Conservation (phyloP, 371 early-diverging fungal genomes). For the Circinella umbellata region DNA sequence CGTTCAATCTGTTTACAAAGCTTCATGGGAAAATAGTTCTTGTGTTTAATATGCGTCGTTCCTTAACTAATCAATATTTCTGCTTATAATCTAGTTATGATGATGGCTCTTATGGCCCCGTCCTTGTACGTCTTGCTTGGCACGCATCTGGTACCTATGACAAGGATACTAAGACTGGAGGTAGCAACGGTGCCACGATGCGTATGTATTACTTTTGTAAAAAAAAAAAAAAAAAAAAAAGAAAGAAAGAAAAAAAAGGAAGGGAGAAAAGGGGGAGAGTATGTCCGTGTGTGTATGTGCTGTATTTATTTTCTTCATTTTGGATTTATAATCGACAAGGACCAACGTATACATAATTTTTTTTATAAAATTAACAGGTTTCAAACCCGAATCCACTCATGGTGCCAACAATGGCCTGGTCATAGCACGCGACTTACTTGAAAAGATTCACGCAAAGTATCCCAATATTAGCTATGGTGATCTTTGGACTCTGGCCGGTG, state of each 20-base stretch:
- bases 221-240: not conserved
- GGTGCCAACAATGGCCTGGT: slow-evolving; percentile 91
- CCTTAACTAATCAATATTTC: not conserved
- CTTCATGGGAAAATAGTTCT: slow-evolving; percentile 12
- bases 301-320: not conserved
- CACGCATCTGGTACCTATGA: slow-evolving; percentile 95
- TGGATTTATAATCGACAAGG: not conserved
- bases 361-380: slow-evolving; percentile 39
- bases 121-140: slow-evolving; percentile 92
- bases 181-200: slow-evolving; percentile 93
- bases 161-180: slow-evolving; percentile 80
- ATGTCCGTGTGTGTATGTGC: too few species aligned
- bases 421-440: slow-evolving; percentile 80
- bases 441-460: slow-evolving; percentile 84
- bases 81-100: slow-evolving; percentile 64
- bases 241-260: not conserved
- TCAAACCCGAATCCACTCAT: slow-evolving; percentile 72
- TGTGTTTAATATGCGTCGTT: not conserved
- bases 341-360: too few species aligned
- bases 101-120: slow-evolving; percentile 91
- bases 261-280: not conserved
- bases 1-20: not conserved
- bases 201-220: slow-evolving; percentile 33
- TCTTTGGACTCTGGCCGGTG: slow-evolving; percentile 94
- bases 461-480: slow-evolving; percentile 90